Base-by-base conservation (phyloP, 2,329 filamentous ascomycete genomes). In the Myrmaecium sp. region DNA sequence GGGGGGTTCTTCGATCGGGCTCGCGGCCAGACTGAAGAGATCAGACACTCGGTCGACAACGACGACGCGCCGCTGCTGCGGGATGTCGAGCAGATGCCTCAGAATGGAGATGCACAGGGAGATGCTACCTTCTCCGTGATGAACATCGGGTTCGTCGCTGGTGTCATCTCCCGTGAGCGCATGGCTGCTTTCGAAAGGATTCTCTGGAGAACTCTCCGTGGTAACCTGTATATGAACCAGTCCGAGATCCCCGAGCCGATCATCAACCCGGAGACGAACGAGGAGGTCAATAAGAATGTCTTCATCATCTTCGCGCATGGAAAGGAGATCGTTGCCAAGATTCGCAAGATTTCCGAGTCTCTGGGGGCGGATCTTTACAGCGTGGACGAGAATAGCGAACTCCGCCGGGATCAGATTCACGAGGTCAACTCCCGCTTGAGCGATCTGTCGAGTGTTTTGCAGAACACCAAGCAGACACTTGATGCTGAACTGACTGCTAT, bases 221-320 rank as follows among this genome's bases (percentile, higher is more conserved):
- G 89, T 44, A 98, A 98, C 55, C 62, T 98, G 36, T 98, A 95
- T 66, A 98, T 98, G 89, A 98, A 98, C 58, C 91, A 98, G 62
- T 86, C 86, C 21, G 89, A 98, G 63, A 98, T 98, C 35, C 75
- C 83, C 5, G 86, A 98, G 51, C 73, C 81, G 19, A 76, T 98
- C 40, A 66, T 93, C 49, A 81, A 98, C 52, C 86, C 89, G 10
- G 68, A 77, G 47, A 93, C 72, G 58, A 94, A 95, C 51, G 86
- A 95, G 57, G 66, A 80, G 36, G 67, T 91, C 41, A 73, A 78
- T 62, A 98, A 98, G 72, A 98, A 94, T 42, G 89, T 98, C 30
- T 98, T 98, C 46, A 86, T 98, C 46, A 98, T 98, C 53, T 98
- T 98, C 43, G 89, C 89, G 8, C 89, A 98, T 46, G 89, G 89